Conservation (phyloP, 2,329 filamentous ascomycete species). For the Talaromyces sp. region DNA sequence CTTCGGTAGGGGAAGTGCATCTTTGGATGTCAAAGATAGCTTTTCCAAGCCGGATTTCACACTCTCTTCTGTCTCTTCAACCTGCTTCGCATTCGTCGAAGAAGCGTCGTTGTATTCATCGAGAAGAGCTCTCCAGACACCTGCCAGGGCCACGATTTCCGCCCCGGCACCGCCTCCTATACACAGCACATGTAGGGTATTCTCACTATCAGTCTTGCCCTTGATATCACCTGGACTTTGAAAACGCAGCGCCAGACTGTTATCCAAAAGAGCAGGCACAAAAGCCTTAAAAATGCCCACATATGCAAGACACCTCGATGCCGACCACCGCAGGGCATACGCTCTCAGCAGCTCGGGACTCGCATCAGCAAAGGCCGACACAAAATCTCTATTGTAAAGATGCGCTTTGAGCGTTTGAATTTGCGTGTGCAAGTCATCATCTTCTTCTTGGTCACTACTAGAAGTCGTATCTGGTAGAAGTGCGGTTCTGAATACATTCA, state of each 20-base stretch:
- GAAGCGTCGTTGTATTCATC: slow-evolving; percentile 1
- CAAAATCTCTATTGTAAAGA: slow-evolving; percentile 80
- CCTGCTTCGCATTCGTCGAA: slow-evolving; percentile 11
- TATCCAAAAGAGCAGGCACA: slow-evolving; percentile 16
- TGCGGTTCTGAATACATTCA: slow-evolving; percentile 66
- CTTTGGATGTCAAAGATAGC: neutral
- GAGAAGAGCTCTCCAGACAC: slow-evolving; percentile 39
- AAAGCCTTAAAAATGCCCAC: slow-evolving; percentile 48
- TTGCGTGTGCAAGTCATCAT: slow-evolving; percentile 40
- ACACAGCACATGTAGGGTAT: slow-evolving; percentile 42
- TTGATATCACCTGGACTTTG: neutral
- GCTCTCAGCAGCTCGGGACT: slow-evolving; percentile 56
- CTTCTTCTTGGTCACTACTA: slow-evolving; percentile 2
- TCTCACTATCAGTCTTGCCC: neutral
- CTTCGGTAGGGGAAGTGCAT: neutral
- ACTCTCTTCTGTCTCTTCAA: neutral
- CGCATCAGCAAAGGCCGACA: slow-evolving; percentile 61
- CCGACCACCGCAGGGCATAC: slow-evolving; percentile 89
- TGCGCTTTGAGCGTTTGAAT: slow-evolving; percentile 82
- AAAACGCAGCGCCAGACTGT: neutral
- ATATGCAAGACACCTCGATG: slow-evolving; percentile 78
- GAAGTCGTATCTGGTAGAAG: slow-evolving; percentile 41
- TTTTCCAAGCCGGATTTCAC: neutral
- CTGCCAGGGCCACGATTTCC: slow-evolving; percentile 60
- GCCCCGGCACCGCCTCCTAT: slow-evolving; percentile 62